Base-by-base conservation (phyloP, 2,329 filamentous ascomycete species). In the Penicillium sp. region DNA sequence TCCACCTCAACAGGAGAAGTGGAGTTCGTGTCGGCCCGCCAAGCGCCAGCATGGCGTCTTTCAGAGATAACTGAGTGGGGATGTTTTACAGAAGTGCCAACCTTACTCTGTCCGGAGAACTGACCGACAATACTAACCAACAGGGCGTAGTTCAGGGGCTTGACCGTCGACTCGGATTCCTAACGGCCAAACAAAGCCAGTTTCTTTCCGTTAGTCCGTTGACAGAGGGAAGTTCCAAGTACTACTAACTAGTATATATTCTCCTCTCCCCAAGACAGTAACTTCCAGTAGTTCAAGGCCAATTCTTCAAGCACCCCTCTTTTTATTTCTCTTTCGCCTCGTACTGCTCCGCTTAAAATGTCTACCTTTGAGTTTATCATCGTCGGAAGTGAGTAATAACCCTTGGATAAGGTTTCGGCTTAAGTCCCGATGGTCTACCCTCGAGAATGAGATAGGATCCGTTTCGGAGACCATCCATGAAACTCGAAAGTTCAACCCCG, bases 291-390 rank as follows among this genome's bases (percentile, higher is more conserved):
- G n/a, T n/a, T n/a, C n/a, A n/a, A n/a, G n/a, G n/a, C n/a, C n/a
- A n/a, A n/a, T n/a, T n/a, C n/a, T n/a, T n/a, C n/a, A n/a, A n/a
- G n/a, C n/a, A n/a, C n/a, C n/a, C n/a, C n/a, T n/a, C n/a, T n/a
- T n/a, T n/a, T n/a, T n/a, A n/a, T n/a, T n/a, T n/a, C n/a, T n/a
- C n/a, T n/a, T n/a, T n/a, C n/a, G n/a, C n/a, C n/a, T n/a, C n/a
- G n/a, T n/a, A 17, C 13, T 34, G 9, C 8, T 32, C 32, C 30
- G 15, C 29, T 2, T 36, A 43, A 15, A 5, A 58, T 58, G 56
- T 58, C 56, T 2, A 47, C 54, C 10, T 58, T 52, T 45, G 56
- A 59, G 7, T 59, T 59, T 37, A 46, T 59, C 24, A 10, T 59
- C 4, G 56, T 59, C 9, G 56, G 56, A 33, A 57, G 56, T 59